Percentiles rank a stretch among this genome's conserved stretches.
These are phyloP conservation scores for Globisporangium heterothallicum DNA, from an alignment of 352 stramenopile genomes.

Conservation along the genomic window DNA sequence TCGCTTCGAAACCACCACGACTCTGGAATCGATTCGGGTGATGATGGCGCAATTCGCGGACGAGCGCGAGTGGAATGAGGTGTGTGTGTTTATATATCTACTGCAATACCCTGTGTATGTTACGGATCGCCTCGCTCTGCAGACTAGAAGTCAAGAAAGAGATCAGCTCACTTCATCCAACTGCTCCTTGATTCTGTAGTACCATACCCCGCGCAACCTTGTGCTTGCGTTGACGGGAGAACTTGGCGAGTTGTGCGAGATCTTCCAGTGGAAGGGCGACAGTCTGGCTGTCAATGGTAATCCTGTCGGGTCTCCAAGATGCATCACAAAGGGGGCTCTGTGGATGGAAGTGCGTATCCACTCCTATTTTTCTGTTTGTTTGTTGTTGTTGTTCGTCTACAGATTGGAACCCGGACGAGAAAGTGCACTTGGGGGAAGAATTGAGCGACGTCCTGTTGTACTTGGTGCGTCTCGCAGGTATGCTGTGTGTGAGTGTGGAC, in stretches of 20 bases:
- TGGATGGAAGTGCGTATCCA: too few species aligned
- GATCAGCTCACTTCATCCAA: neutral
- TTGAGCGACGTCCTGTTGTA: slow-evolving; percentile 97
- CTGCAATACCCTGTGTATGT: neutral
- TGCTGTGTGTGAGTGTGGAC: too few species aligned
- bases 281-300: slow-evolving; percentile 42
- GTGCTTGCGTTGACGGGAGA: slow-evolving; percentile 93
- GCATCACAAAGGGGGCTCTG: too few species aligned
- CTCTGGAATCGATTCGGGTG: slow-evolving; percentile 43
- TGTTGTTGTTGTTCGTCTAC: neutral
- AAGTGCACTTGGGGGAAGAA: slow-evolving; percentile 91
- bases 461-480: slow-evolving; percentile 85
- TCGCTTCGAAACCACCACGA: slow-evolving; percentile 29
- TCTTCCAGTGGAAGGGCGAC: slow-evolving; percentile 94
- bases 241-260: slow-evolving; percentile 90
- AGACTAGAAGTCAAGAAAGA: neutral
- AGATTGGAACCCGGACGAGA: slow-evolving; percentile 73
- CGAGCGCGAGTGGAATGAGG: slow-evolving; percentile 52
- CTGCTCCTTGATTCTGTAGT: slow-evolving; percentile 15
- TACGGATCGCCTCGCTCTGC: neutral
- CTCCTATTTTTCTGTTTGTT: too few species aligned
- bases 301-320: too few species aligned
- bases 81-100: neutral
- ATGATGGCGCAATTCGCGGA: slow-evolving; percentile 45
- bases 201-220: slow-evolving; percentile 86